Conservation (phyloP, 1,139 yeast species). For the Blastobotrys ciferrii region DNA sequence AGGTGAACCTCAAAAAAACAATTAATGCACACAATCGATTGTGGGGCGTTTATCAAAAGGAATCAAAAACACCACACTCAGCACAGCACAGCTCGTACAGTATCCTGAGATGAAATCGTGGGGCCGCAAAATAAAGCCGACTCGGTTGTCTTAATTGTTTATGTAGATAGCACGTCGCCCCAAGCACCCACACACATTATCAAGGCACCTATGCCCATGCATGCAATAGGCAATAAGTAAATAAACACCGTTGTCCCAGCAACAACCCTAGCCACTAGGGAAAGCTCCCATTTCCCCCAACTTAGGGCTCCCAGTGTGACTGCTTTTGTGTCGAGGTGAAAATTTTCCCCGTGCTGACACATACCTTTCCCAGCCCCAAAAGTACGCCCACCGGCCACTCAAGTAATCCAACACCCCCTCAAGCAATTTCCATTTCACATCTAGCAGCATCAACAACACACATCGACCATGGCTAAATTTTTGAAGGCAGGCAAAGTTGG, state of each 20-base stretch:
- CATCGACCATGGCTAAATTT: constrained; percentile 66
- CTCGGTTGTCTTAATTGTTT: no score
- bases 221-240: neutral
- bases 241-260: neutral
- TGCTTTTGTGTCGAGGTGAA: constrained; percentile 1
- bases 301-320: neutral
- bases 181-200: neutral
- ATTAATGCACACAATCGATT: neutral
- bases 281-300: no score
- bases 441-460: constrained; percentile 3
- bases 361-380: neutral
- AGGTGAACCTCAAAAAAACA: neutral
- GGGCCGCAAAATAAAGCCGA: no score
- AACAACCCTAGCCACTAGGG: no score
- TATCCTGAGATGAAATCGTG: no score
- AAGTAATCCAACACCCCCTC: neutral
- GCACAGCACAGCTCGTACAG: no score
- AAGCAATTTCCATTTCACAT: constrained; percentile 3
- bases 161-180: no score
- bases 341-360: neutral
- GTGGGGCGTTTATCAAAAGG: neutral
- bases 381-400: constrained; percentile 2
- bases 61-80: no score
- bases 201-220: no score
- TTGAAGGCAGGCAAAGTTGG: constrained; percentile 99